phyloP scores from a whole-genome alignment of 805 yeast species.

The Candida vaughaniae region DNA sequence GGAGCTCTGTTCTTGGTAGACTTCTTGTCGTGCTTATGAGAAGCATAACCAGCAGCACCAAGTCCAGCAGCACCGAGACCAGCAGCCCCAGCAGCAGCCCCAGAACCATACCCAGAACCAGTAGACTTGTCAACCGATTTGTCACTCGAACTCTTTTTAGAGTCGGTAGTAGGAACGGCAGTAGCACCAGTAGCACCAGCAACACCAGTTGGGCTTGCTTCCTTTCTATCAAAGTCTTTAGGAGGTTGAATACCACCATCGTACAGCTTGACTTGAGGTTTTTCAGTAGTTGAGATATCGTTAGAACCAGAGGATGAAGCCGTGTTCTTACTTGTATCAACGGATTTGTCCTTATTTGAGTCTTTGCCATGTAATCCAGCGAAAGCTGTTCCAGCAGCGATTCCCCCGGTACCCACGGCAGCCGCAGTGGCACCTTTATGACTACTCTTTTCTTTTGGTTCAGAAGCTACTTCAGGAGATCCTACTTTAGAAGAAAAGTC shows the following conservation, averaged over 20 bases:
- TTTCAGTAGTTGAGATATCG: constrained; percentile 1
- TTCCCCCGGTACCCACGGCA: constrained; percentile 13
- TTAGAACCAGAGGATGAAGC: constrained; percentile 5
- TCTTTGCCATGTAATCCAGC: constrained; percentile 7
- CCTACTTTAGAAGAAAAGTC: constrained; percentile 3
- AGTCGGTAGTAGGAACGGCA: neutral
- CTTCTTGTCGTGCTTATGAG: neutral
- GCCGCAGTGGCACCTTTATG: constrained; percentile 21
- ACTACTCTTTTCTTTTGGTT: constrained; percentile 16
- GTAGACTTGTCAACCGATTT: neutral
- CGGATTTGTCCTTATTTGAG: neutral
- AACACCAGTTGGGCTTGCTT: constrained; percentile 1
- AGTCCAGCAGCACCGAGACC: constrained; percentile 1
- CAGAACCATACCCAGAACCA: constrained; percentile 1
- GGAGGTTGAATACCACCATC: constrained; percentile 11
- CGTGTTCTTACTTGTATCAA: too few species aligned
- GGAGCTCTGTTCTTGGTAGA: neutral
- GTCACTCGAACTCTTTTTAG: neutral
- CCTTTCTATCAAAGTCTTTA: neutral
- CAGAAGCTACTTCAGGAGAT: constrained; percentile 3
- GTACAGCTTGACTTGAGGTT: constrained; percentile 8
- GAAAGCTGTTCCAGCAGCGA: constrained; percentile 11
- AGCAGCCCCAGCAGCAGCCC: constrained; percentile 1
- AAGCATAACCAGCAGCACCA: constrained; percentile 2
- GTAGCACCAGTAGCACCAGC: constrained; percentile 7